A percentile compares a stretch with the other conserved stretches of the same genome.
These are phyloP conservation scores for Speleostelium caveatum DNA, from an alignment of 78 protist genomes.

Conservation along the genomic window DNA sequence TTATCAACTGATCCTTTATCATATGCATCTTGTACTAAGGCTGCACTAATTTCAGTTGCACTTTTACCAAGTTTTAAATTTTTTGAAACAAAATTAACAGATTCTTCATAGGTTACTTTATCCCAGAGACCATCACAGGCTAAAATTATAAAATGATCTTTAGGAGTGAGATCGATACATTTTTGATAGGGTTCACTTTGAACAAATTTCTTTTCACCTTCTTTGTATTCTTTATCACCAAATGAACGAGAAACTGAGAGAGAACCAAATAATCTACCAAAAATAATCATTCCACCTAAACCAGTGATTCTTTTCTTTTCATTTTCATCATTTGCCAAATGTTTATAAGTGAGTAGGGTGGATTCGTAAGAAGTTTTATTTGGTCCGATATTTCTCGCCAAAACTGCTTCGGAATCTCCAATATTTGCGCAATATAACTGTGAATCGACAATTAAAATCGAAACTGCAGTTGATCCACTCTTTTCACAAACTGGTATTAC, in stretches of 20 bases:
- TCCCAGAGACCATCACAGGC: constrained; percentile 89
- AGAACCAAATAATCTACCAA: constrained; percentile 81
- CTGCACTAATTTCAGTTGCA: constrained; percentile 38
- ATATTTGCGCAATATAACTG: constrained; percentile 69
- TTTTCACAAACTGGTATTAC: constrained; percentile 65
- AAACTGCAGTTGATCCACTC: constrained; percentile 75
- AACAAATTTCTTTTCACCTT: constrained; percentile 80
- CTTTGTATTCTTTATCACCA: constrained; percentile 84
- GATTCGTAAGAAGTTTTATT: constrained; percentile 15
- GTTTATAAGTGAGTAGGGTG: constrained; percentile 53
- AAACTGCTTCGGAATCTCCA: constrained; percentile 81
- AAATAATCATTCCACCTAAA: constrained; percentile 85
- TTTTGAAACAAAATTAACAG: constrained; percentile 25
- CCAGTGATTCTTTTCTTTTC: constrained; percentile 75
- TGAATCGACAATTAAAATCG: constrained; percentile 40
- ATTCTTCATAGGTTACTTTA: constrained; percentile 55
- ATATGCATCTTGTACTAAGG: constrained; percentile 55
- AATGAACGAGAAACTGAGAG: constrained; percentile 81
- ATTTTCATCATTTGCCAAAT: constrained; percentile 64
- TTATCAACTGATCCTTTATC: constrained; percentile 76
- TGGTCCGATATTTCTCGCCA: constrained; percentile 17
- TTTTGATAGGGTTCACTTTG: constrained; percentile 58
- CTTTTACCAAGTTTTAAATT: constrained; percentile 48
- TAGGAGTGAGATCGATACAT: constrained; percentile 36
- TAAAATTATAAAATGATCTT: constrained; percentile 75